Evolutionary conservation across 2,329 filamentous ascomycete species (phyloP), one percentile per base, ranked within the genome.

Genomic region (Trichoderma pleuroti): DNA sequence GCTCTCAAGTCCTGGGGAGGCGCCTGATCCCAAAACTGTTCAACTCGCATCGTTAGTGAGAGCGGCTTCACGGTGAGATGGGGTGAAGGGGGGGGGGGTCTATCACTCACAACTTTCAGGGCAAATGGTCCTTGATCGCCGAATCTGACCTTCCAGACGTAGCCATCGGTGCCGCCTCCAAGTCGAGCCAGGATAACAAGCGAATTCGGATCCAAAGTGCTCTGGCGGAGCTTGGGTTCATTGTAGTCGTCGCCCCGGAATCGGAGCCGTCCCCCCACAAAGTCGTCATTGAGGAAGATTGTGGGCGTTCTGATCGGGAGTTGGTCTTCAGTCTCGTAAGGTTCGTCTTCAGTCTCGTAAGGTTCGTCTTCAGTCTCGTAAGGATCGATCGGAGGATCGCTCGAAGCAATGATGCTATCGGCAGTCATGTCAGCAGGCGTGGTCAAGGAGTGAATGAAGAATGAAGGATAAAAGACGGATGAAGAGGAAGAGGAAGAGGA

Each of bases 61-160:
- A 16, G 26, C 8, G 7, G n/a, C 12, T 30, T 7, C 5, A 18
- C 8, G 14, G 21, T 10, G 11, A 11, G 54, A n/a, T n/a, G 34
- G 12, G 8, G 18, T 21, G 39, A 67, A n/a, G n/a, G n/a, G n/a
- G n/a, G n/a, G n/a, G n/a, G n/a, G n/a, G n/a, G n/a, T n/a, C n/a
- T n/a, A n/a, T n/a, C n/a, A n/a, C 67, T 70, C 26, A 72, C 68
- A 46, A 72, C 61, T 30, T 72, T 72, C 14, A 70, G 8, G 4
- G 42, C 71, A 14, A 61, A 72, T 8, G 67, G 68, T 16, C 62
- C 71, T 4, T 67, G 42, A 2, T 28, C 30, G 34, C 56, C 62
- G 26, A 72, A 72, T 11, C 21, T 60, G 16, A 72, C 71, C 16
- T 66, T 72, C 71, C 71, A 72, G 9, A 72, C 49, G 46, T 36